Evolutionary conservation across 2,329 filamentous ascomycete genomes (phyloP), one percentile per base, ranked within the genome.

Genomic region (Aureobasidium mangrovei): DNA sequence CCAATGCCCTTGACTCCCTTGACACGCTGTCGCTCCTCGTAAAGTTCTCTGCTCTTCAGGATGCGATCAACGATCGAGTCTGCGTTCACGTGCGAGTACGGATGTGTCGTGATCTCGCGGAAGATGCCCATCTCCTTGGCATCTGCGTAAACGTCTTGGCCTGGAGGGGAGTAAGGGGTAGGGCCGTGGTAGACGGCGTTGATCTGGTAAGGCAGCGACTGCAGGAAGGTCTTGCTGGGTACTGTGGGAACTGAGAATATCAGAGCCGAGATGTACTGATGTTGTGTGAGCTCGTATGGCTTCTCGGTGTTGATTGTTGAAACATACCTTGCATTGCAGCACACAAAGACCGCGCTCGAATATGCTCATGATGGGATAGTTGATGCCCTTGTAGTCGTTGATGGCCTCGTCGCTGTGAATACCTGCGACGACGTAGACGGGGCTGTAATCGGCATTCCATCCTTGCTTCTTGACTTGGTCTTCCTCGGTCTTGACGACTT

Each of bases 311-410:
- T 59, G 9, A 27, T 44, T 3, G 33, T 43, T 18, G 2, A 2
- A 9, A 27, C 27, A 64, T 76, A 91, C 88, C 70, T 86, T 86
- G 76, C 93, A 98, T 67, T 98, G 93, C 59, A 97, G 75, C 31
- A 97, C 91, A 68, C 93, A 98, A 26, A 98, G 82, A 1, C 91
- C 91, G 40, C 93, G 85, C 75, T 98, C 93, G 64, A 91, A 95
- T 55, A 95, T 91, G 74, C 97, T 98, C 93, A 98, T 98, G 73
- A 98, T 97, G 28, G 93, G 93, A 67, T 96, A 98, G 73, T 98
- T 98, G 63, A 96, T 79, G 35, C 93, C 91, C 72, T 97, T 97
- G 86, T 90, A 94, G 64, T 85, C 77, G 71, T 98, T 98, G 70
- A 98, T 95, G 57, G 95, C 90, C 60, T 86, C 83, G 68, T 98